phyloP scores from a whole-genome alignment of 2,329 filamentous ascomycete species.

The Diaporthe sp. region DNA sequence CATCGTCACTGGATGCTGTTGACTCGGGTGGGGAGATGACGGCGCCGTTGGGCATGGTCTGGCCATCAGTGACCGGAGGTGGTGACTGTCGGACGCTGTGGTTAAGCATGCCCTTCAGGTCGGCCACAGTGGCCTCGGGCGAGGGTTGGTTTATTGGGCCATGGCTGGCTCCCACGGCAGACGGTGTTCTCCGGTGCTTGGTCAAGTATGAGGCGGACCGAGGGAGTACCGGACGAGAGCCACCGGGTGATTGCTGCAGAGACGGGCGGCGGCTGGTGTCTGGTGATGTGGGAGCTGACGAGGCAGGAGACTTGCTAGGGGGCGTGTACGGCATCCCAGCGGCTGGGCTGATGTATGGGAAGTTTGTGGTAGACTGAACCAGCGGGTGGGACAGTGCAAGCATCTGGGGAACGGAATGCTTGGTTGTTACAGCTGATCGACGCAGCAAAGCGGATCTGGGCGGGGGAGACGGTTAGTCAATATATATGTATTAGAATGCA shows the following conservation, averaged over 20 bases:
- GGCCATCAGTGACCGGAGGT: constrained; percentile 78
- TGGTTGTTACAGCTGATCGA: constrained; percentile 31
- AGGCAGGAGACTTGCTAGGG: constrained; percentile 74
- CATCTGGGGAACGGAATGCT: constrained; percentile 20
- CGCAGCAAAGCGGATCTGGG: constrained; percentile 38
- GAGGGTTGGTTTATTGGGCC: constrained; percentile 53
- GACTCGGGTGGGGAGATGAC: constrained; percentile 94
- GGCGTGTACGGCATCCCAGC: constrained; percentile 88
- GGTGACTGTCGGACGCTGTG: constrained; percentile 83
- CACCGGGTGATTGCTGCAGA: constrained; percentile 53
- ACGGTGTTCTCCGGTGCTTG: constrained; percentile 70
- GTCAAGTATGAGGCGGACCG: constrained; percentile 74
- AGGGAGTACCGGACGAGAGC: constrained; percentile 64
- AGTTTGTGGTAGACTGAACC: not conserved
- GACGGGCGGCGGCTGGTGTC: constrained; percentile 69
- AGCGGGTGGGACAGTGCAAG: constrained; percentile 19
- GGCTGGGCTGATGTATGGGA: constrained; percentile 40
- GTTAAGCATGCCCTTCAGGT: constrained; percentile 57
- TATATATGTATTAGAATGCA: not conserved
- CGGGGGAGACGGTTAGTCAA: not conserved
- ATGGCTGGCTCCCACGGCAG: constrained; percentile 47
- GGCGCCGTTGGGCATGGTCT: constrained; percentile 82
- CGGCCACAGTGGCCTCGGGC: constrained; percentile 61
- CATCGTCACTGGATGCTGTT: constrained; percentile 83
- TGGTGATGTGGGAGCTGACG: constrained; percentile 67